A percentile compares a stretch with the other conserved stretches of the same genome.
Conservation (phyloP, 1,139 yeast genomes). For the Sugiyamaella grinbergsii region DNA sequence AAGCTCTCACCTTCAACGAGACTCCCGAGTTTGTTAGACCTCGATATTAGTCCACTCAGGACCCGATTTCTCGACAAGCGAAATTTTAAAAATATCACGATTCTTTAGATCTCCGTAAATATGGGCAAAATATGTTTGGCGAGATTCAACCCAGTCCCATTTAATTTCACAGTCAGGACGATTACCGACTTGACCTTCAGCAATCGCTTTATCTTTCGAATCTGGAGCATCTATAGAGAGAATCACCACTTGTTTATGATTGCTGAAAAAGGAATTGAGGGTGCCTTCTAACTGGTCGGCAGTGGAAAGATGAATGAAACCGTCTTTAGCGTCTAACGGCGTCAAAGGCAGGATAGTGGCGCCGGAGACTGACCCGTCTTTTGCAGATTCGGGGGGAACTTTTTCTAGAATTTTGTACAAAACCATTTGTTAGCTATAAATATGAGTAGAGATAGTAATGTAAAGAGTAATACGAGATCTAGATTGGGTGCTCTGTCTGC, state of each 20-base stretch:
- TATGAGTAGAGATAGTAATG: too few species aligned
- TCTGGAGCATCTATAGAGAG: constrained; percentile 35
- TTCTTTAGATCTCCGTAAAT: constrained; percentile 37
- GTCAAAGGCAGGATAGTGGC: constrained; percentile 34
- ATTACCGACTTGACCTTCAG: constrained; percentile 36
- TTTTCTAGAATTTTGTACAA: constrained; percentile 34
- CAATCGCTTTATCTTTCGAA: constrained; percentile 27
- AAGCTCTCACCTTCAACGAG: too few species aligned
- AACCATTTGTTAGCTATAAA: background rate
- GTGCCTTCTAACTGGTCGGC: constrained; percentile 35
- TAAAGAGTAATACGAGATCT: too few species aligned
- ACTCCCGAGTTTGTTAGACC: background rate
- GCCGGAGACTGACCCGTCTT: constrained; percentile 31
- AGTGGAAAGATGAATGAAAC: constrained; percentile 39
- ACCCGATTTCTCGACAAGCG: constrained; percentile 24
- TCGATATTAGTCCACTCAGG: constrained; percentile 4
- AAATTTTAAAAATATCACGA: constrained; percentile 32
- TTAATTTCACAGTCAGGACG: constrained; percentile 32
- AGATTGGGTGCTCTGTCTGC: too few species aligned
- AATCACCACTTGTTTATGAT: constrained; percentile 31
- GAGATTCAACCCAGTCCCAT: constrained; percentile 38
- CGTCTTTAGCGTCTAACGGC: constrained; percentile 38
- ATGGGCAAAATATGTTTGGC: constrained; percentile 36
- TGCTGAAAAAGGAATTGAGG: constrained; percentile 32
- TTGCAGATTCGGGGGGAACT: constrained; percentile 36